A percentile compares a stretch with the other conserved stretches of the same genome.
These are phyloP conservation scores for Penicillium janthinellum DNA, from an alignment of 2,329 filamentous ascomycete genomes.

Conservation along the genomic window DNA sequence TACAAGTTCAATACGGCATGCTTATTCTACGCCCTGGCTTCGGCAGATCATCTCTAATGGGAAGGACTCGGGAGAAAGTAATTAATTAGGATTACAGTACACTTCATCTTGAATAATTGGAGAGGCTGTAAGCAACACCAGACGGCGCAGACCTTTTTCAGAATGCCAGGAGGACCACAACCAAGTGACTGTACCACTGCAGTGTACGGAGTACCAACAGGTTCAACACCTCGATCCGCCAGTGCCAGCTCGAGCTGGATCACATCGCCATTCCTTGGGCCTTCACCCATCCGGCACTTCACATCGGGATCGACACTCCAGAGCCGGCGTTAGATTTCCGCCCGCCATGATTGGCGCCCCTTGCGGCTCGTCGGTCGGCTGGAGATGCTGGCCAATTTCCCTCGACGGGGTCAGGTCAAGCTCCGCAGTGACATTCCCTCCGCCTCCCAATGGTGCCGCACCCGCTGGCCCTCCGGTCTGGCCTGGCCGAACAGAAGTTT, in stretches of 20 bases:
- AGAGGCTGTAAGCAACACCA: background rate
- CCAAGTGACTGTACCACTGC: no score
- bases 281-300: slow-evolving; percentile 17
- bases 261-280: background rate
- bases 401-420: background rate
- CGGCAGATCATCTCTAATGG: background rate
- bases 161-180: background rate
- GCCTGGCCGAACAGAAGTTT: background rate
- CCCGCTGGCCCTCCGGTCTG: background rate
- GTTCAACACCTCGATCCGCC: background rate
- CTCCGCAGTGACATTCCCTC: background rate
- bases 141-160: background rate
- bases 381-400: background rate
- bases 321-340: slow-evolving; percentile 16
- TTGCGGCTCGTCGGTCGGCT: slow-evolving; percentile 12
- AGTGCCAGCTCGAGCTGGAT: background rate
- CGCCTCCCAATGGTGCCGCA: background rate
- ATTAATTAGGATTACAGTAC: background rate
- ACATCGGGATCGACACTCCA: slow-evolving; percentile 20
- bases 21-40: background rate
- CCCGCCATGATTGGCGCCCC: slow-evolving; percentile 12
- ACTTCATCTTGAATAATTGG: background rate
- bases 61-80: background rate
- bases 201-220: no score
- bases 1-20: background rate